Evolutionary conservation across 1,139 yeast species (phyloP).

Genomic region (Wickerhamiella infanticola): DNA sequence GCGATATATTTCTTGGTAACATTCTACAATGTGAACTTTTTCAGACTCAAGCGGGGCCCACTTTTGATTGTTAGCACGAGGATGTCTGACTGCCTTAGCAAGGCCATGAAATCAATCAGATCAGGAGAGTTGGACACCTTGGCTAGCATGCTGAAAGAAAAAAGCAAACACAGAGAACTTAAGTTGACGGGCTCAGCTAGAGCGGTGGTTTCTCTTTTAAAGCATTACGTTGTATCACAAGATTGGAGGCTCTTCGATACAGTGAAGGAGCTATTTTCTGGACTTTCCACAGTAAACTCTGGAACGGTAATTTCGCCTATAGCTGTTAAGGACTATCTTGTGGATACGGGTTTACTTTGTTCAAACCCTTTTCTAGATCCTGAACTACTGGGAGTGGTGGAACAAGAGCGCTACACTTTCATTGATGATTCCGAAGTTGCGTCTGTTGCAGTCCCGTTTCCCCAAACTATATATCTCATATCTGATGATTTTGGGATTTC

Average conservation of each 20-base stretch:
- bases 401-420: background rate
- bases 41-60: conserved; percentile 8
- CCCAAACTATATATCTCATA: background rate
- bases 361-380: background rate
- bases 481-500: conserved; percentile 4
- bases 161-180: no score
- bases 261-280: no score
- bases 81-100: conserved; percentile 1
- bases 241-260: no score
- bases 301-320: background rate
- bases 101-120: conserved; percentile 8
- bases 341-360: background rate
- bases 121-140: no score
- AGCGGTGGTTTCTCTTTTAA: no score
- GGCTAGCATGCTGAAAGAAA: background rate
- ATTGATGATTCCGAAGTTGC: background rate
- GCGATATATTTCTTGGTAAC: conserved; percentile 11
- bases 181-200: no score
- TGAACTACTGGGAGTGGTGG: background rate
- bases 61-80: conserved; percentile 6
- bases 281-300: background rate
- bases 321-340: background rate
- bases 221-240: no score
- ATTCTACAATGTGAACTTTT: conserved; percentile 6
- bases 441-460: background rate